Evolutionary conservation across 495 filamentous ascomycete species (phyloP), one percentile per base, ranked within the genome.

Genomic region (Corynascus novoguineensis): DNA sequence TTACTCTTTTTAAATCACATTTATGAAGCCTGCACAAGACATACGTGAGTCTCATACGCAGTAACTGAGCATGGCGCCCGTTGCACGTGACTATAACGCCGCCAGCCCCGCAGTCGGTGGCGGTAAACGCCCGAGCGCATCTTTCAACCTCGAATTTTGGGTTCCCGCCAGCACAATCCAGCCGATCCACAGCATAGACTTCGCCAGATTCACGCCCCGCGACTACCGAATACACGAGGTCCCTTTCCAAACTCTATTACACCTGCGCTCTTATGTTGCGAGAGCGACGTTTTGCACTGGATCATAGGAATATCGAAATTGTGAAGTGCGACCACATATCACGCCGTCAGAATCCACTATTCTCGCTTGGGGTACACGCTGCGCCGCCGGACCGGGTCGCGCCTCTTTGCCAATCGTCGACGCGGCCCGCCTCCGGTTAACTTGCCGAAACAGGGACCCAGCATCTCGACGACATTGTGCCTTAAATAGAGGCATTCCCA

Each of bases 241-340:
- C 44, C 14, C 15, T 32, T 11, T 11, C 15, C 41, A 14, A 4
- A 15, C 40, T 29, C 19, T 15, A 22, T 19, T 38, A 7, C 25
- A 44, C 24, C 22, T 52, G 25, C 24, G 50, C 1, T 60, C 47
- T 51, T 62, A 66, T 68, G 63, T 60, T 35, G 48, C 49, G 40
- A 44, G 48, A 46, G 52, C 21, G 27, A 24, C 41, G 27, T 50
- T 38, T 29, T 14, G 35, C 25, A 35, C 41, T 42, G 58, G 66
- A 53, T 17, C 21, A 59, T 35, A 54, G 62, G 17, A n/a, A n/a
- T n/a, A n/a, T n/a, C 54, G 62, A 59, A 73, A 63, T 65, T 58
- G 34, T 41, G 59, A 47, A 60, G 48, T 21, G 58, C 50, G 58
- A 56, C 53, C 35, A 50, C 51, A 22, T 32, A n/a, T n/a, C n/a